These are phyloP conservation scores for Lipomyces kockii DNA, from an alignment of 805 yeast genomes.

Conservation along the genomic window DNA sequence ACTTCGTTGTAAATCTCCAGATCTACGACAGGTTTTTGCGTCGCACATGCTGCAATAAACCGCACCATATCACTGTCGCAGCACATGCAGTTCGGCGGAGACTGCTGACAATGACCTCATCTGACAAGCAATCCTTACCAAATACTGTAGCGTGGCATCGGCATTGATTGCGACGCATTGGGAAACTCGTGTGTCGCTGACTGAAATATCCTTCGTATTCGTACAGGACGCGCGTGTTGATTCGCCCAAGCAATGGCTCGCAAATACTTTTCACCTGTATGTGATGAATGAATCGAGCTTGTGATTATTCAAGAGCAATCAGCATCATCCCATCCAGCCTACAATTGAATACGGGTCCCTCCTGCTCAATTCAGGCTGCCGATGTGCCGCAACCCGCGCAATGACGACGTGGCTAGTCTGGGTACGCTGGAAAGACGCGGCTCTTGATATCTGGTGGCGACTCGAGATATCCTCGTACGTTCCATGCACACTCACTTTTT, in stretches of 20 bases:
- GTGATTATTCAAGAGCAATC: background rate
- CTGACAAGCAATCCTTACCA: background rate
- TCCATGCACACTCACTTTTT: too few species aligned
- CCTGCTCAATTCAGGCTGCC: too few species aligned
- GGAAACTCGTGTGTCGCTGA: too few species aligned
- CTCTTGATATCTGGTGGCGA: background rate
- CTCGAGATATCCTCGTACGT: background rate
- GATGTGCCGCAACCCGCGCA: background rate
- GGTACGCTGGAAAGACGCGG: background rate
- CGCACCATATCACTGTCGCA: too few species aligned
- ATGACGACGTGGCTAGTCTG: background rate
- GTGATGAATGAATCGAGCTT: background rate
- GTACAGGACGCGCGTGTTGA: too few species aligned
- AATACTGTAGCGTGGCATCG: background rate
- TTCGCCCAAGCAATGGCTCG: too few species aligned
- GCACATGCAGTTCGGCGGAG: background rate
- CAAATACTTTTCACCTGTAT: background rate
- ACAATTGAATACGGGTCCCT: background rate
- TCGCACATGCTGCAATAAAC: background rate
- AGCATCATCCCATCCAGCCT: background rate
- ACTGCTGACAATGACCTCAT: background rate
- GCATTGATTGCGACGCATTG: background rate
- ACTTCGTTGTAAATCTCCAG: background rate
- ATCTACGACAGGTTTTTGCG: background rate
- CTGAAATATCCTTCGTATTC: too few species aligned